Evolutionary conservation across 2,329 filamentous ascomycete genomes (phyloP).

Genomic region (Didymella exigua): DNA sequence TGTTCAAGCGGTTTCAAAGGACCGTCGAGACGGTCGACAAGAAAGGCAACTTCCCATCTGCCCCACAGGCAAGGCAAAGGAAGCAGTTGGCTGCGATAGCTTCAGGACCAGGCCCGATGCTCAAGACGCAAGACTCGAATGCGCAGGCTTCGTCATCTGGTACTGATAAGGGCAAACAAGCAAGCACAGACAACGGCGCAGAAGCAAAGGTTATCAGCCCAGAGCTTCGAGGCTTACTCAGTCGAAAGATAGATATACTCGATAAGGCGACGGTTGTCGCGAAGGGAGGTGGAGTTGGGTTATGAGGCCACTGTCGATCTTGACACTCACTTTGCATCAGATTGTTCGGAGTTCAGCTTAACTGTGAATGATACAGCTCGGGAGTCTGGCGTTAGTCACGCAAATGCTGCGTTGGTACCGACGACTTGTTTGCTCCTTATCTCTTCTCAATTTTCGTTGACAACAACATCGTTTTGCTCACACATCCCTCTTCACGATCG

Average conservation of each 20-base stretch:
- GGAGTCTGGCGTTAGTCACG: conserved; percentile 2
- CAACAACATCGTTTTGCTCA: background rate
- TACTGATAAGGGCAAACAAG: conserved; percentile 45
- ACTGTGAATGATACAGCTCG: conserved; percentile 1
- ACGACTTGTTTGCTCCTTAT: background rate
- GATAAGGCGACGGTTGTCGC: conserved; percentile 50
- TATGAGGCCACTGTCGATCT: background rate
- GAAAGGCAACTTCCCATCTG: conserved; percentile 78
- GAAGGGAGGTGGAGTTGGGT: conserved; percentile 14
- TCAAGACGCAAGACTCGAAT: conserved; percentile 24
- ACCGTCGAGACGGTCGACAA: conserved; percentile 92
- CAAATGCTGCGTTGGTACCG: background rate
- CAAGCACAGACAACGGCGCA: conserved; percentile 30
- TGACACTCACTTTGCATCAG: conserved; percentile 3
- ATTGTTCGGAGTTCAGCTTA: conserved; percentile 9
- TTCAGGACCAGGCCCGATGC: conserved; percentile 32
- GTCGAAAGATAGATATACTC: conserved; percentile 62
- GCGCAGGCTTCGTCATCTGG: conserved; percentile 35
- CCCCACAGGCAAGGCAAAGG: conserved; percentile 56
- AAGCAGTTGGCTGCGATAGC: conserved; percentile 48
- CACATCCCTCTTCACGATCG: background rate
- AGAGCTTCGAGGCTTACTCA: conserved; percentile 66
- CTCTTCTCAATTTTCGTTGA: background rate
- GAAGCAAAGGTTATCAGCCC: conserved; percentile 64
- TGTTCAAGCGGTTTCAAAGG: conserved; percentile 87